Evolutionary conservation across 2,329 filamentous ascomycete genomes (phyloP).

Genomic region (Dactylellina haptotyla): DNA sequence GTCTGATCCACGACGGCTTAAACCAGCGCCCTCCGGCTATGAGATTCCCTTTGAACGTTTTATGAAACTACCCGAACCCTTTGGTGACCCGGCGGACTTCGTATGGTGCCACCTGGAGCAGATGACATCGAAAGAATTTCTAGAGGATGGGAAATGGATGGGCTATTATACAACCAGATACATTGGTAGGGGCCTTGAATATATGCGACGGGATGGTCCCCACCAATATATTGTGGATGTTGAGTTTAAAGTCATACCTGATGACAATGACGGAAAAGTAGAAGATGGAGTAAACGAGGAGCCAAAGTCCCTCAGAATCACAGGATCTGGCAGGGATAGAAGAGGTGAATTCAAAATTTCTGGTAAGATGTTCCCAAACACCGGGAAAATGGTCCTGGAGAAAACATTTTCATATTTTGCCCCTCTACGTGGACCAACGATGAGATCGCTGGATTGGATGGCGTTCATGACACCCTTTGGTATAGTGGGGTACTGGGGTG

Average conservation of each 20-base stretch:
- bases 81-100: conserved; percentile 21
- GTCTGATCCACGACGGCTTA: too few species aligned
- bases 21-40: conserved; percentile 12
- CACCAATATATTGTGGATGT: too few species aligned
- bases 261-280: too few species aligned
- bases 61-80: conserved; percentile 30
- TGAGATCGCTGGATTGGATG: conserved; percentile 39
- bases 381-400: conserved; percentile 27
- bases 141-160: conserved; percentile 41
- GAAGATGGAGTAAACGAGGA: background rate
- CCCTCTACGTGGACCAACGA: background rate
- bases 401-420: conserved; percentile 27
- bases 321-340: conserved; percentile 21
- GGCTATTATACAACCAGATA: too few species aligned
- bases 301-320: background rate
- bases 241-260: too few species aligned
- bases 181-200: too few species aligned
- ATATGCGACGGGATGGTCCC: too few species aligned
- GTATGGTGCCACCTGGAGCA: conserved; percentile 39
- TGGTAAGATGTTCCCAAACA: conserved; percentile 30
- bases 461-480: conserved; percentile 50
- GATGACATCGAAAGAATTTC: conserved; percentile 38
- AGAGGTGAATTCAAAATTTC: conserved; percentile 24
- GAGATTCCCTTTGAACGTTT: conserved; percentile 38
- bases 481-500: conserved; percentile 40